Conservation (phyloP, 352 stramenopile species). For the Bremia lactucae region DNA sequence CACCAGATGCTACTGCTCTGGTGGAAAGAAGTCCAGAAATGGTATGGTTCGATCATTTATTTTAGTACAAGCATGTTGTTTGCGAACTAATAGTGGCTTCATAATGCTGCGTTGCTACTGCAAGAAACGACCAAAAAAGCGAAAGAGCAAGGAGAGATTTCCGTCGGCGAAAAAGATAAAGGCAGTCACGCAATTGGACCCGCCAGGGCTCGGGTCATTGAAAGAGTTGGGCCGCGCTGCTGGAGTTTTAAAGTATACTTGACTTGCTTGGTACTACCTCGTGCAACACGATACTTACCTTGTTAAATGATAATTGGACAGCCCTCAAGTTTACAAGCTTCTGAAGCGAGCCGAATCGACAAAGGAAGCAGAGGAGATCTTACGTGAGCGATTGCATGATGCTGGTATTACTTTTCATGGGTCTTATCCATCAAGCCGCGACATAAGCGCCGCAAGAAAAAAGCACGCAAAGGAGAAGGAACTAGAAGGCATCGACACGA, state of each 20-base stretch:
- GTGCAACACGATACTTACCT: too few relatives aligned
- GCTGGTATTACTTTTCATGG: slow-evolving; percentile 42
- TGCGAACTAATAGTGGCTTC: too few relatives aligned
- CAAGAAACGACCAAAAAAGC: slow-evolving; percentile 6
- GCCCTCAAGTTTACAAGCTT: slow-evolving; percentile 48
- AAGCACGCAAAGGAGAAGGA: slow-evolving; percentile 63
- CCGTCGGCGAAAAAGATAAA: slow-evolving; percentile 21
- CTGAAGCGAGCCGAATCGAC: slow-evolving; percentile 34
- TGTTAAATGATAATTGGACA: slow-evolving; percentile 10
- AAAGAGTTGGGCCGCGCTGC: slow-evolving; percentile 64
- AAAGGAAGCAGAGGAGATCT: slow-evolving; percentile 42
- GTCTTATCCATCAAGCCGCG: slow-evolving; percentile 46
- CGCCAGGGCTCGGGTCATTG: slow-evolving; percentile 39
- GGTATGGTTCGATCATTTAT: slow-evolving; percentile 9
- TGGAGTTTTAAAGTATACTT: slow-evolving; percentile 50
- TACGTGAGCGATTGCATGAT: slow-evolving; percentile 43
- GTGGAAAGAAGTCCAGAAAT: slow-evolving; percentile 13
- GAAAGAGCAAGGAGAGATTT: slow-evolving; percentile 8
- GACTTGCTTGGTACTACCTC: neutral
- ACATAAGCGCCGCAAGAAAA: slow-evolving; percentile 57
- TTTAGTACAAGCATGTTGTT: too few relatives aligned
- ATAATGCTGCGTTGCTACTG: too few relatives aligned
- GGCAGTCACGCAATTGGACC: slow-evolving; percentile 17
- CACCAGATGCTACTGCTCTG: slow-evolving; percentile 11
- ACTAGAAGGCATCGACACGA: slow-evolving; percentile 76